A percentile compares a stretch with the other conserved stretches of the same genome.
phyloP scores from a whole-genome alignment of 257 asterid species.

The Solanum corneliomulleri region DNA sequence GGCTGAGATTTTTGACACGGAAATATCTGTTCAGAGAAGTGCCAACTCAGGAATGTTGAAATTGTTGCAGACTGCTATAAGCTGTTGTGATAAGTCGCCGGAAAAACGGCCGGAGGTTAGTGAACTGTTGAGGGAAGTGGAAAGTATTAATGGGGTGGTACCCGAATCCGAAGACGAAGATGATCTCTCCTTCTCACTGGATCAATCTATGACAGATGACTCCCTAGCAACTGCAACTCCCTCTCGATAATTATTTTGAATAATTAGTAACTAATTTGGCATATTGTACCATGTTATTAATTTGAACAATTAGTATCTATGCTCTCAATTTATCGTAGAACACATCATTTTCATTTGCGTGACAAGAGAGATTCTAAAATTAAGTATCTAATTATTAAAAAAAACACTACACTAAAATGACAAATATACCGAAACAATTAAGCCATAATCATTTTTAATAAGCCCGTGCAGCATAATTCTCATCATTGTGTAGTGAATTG shows the following conservation, averaged over 20 bases:
- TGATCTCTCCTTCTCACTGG: constrained; percentile 25
- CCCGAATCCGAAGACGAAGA: constrained; percentile 47
- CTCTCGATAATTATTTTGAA: background rate
- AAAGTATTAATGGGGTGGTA: constrained; percentile 18
- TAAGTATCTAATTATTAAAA: too few relatives aligned
- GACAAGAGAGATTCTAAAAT: background rate
- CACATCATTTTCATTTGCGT: background rate
- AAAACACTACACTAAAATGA: too few relatives aligned
- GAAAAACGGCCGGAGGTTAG: constrained; percentile 59
- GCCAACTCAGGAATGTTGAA: constrained; percentile 58
- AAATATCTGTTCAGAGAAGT: constrained; percentile 52
- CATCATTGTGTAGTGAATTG: background rate
- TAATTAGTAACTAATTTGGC: background rate
- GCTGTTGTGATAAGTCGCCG: constrained; percentile 52
- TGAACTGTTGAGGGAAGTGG: constrained; percentile 47
- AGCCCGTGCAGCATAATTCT: background rate
- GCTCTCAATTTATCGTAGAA: background rate
- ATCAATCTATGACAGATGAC: constrained; percentile 51
- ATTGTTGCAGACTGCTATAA: constrained; percentile 52
- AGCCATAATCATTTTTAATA: too few relatives aligned
- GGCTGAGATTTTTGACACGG: constrained; percentile 77
- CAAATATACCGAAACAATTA: too few relatives aligned
- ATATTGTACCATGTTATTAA: background rate
- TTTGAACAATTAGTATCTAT: background rate
- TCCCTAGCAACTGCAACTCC: constrained; percentile 27